Evolutionary conservation across 2,329 filamentous ascomycete species (phyloP).

Genomic region (Nothomitra cinnamomea): DNA sequence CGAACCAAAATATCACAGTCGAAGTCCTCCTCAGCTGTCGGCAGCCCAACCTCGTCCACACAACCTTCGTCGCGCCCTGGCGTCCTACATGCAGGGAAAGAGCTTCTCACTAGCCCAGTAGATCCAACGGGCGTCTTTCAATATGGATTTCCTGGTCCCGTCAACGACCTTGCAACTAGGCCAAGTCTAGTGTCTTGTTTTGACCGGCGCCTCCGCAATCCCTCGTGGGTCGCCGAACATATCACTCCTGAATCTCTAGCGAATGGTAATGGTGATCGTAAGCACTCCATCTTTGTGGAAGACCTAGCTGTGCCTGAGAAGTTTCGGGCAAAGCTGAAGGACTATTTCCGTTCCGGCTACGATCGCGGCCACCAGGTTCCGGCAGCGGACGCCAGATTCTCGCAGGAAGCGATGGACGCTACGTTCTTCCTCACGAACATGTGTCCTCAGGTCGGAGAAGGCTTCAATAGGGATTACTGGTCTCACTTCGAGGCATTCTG

Average conservation of each 20-base stretch:
- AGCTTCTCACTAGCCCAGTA: conserved; percentile 18
- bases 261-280: conserved; percentile 60
- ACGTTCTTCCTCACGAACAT: conserved; percentile 92
- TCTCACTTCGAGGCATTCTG: conserved; percentile 97
- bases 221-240: conserved; percentile 89
- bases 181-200: conserved; percentile 69
- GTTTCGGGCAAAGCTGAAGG: conserved; percentile 79
- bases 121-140: conserved; percentile 34
- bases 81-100: conserved; percentile 7
- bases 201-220: conserved; percentile 82
- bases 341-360: conserved; percentile 90
- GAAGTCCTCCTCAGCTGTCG: conserved; percentile 14
- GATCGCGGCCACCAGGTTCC: conserved; percentile 95
- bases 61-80: conserved; percentile 11
- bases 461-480: conserved; percentile 99
- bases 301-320: conserved; percentile 62
- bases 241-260: conserved; percentile 79
- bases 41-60: conserved; percentile 12
- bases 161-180: conserved; percentile 64
- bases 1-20: conserved; percentile 20
- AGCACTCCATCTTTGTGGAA: conserved; percentile 68
- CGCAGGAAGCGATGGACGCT: conserved; percentile 81
- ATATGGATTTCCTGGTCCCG: conserved; percentile 71
- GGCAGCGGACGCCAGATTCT: conserved; percentile 92
- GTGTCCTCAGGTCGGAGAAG: conserved; percentile 95